A percentile compares a stretch with the other conserved stretches of the same genome.
These are phyloP conservation scores for Orbilia javanica DNA, from an alignment of 2,329 filamentous ascomycete genomes.

Conservation along the genomic window DNA sequence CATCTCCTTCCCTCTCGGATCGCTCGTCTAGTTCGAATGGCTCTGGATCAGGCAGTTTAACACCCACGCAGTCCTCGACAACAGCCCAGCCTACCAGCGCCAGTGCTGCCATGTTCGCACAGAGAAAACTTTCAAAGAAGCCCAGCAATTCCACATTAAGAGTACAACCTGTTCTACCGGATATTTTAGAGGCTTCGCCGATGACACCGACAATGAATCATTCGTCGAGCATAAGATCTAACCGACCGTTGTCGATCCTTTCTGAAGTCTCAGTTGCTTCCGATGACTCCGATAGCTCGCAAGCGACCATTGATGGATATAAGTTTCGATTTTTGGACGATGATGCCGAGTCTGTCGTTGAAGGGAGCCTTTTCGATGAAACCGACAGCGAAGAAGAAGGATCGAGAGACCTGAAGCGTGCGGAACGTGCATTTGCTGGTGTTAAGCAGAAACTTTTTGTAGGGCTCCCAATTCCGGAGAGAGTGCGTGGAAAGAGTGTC, in stretches of 20 bases:
- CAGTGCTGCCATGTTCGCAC: slow-evolving; percentile 54
- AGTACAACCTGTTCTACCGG: slow-evolving; percentile 48
- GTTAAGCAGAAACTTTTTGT: slow-evolving; percentile 58
- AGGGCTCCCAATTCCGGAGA: background rate
- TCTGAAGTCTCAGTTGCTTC: slow-evolving; percentile 54
- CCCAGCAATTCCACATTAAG: slow-evolving; percentile 55
- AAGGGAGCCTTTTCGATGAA: slow-evolving; percentile 53
- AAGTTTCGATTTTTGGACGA: slow-evolving; percentile 57
- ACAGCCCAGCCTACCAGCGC: slow-evolving; percentile 32
- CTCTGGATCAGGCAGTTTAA: slow-evolving; percentile 50
- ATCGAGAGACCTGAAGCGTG: slow-evolving; percentile 23
- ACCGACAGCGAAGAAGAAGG: slow-evolving; percentile 50
- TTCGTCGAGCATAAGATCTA: slow-evolving; percentile 28
- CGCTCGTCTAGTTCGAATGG: slow-evolving; percentile 56
- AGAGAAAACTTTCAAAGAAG: slow-evolving; percentile 56
- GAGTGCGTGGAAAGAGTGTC: background rate
- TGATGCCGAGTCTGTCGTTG: slow-evolving; percentile 53
- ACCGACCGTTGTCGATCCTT: slow-evolving; percentile 43
- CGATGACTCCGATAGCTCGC: slow-evolving; percentile 44
- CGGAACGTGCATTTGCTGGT: slow-evolving; percentile 54
- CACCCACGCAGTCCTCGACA: slow-evolving; percentile 45
- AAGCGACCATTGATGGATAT: slow-evolving; percentile 55
- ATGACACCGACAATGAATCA: slow-evolving; percentile 52
- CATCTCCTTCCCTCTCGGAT: slow-evolving; percentile 53
- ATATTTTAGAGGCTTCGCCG: slow-evolving; percentile 51